Percentiles rank a stretch among this genome's conserved stretches.
phyloP scores from a whole-genome alignment of 768 basidiomycete species.

The Boletus huronensis region DNA sequence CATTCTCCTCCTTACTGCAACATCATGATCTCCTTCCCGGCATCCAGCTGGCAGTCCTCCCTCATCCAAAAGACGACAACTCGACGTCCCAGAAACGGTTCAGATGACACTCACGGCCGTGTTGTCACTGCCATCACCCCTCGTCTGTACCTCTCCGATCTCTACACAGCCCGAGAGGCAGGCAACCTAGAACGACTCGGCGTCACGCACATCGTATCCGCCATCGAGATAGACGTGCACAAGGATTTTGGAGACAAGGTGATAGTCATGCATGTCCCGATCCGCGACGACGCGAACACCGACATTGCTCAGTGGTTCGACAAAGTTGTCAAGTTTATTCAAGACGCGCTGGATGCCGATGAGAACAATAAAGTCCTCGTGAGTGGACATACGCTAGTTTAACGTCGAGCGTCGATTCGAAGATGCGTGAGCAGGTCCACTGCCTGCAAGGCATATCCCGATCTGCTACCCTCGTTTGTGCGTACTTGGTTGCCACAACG shows the following conservation, averaged over 20 bases:
- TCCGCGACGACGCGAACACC: slow-evolving; percentile 39
- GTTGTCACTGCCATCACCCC: slow-evolving; percentile 36
- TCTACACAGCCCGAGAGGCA: slow-evolving; percentile 49
- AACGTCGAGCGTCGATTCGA: neutral
- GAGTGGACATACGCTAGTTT: slow-evolving; percentile 18
- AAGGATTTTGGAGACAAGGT: slow-evolving; percentile 32
- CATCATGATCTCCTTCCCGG: slow-evolving; percentile 34
- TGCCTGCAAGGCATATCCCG: slow-evolving; percentile 74
- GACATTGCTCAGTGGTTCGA: slow-evolving; percentile 48
- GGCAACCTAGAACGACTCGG: slow-evolving; percentile 51
- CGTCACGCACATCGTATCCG: slow-evolving; percentile 71
- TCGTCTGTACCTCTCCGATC: slow-evolving; percentile 63
- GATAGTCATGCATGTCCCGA: slow-evolving; percentile 47
- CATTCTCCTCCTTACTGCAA: neutral
- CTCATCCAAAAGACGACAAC: slow-evolving; percentile 19
- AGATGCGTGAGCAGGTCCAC: slow-evolving; percentile 52
- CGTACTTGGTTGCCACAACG: slow-evolving; percentile 56
- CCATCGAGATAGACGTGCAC: slow-evolving; percentile 45
- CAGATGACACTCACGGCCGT: slow-evolving; percentile 16
- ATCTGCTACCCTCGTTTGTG: slow-evolving; percentile 72
- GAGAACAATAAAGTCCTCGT: slow-evolving; percentile 48
- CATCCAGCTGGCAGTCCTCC: slow-evolving; percentile 28
- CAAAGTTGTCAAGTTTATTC: slow-evolving; percentile 51
- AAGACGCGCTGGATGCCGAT: slow-evolving; percentile 42
- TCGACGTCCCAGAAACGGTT: slow-evolving; percentile 8